A percentile compares a stretch with the other conserved stretches of the same genome.
phyloP scores from a whole-genome alignment of 2,329 filamentous ascomycete genomes.

The Xylaria sp. region DNA sequence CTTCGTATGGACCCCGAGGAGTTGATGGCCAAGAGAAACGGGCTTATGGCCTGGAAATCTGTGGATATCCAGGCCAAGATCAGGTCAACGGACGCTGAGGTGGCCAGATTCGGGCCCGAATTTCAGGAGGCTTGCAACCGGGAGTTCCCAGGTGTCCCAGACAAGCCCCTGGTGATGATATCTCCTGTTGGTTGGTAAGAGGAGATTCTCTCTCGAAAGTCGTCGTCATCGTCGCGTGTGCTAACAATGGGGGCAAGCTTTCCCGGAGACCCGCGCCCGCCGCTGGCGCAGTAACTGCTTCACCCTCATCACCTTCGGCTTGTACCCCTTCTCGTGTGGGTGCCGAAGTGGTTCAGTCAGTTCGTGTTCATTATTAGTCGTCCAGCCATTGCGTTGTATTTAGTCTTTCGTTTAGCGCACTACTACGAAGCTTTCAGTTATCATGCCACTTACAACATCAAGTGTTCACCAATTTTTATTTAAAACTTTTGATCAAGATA shows the following conservation, averaged over 20 bases:
- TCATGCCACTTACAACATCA: no score
- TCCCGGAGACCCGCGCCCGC: conserved; percentile 44
- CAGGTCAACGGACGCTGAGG: conserved; percentile 37
- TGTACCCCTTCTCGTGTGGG: conserved; percentile 66
- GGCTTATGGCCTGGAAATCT: conserved; percentile 59
- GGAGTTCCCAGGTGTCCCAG: conserved; percentile 39
- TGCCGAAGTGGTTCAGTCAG: no score
- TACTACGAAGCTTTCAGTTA: no score
- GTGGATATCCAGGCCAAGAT: conserved; percentile 60
- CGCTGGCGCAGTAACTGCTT: conserved; percentile 55
- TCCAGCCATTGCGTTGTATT: no score
- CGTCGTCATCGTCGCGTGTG: no score
- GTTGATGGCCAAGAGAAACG: conserved; percentile 50
- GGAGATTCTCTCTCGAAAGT: conserved; percentile 4
- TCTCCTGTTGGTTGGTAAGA: conserved; percentile 41
- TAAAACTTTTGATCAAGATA: no score
- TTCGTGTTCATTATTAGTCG: conserved; percentile 61
- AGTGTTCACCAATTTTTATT: no score
- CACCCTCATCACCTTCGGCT: conserved; percentile 54
- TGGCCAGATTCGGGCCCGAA: conserved; percentile 53
- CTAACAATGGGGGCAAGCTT: no score
- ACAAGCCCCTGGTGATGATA: conserved; percentile 46
- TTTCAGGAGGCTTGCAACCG: conserved; percentile 57
- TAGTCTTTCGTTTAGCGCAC: no score
- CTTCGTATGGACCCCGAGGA: conserved; percentile 29